phyloP scores from a whole-genome alignment of 192 early-diverging fungal genomes.

The Coemansia sp. region DNA sequence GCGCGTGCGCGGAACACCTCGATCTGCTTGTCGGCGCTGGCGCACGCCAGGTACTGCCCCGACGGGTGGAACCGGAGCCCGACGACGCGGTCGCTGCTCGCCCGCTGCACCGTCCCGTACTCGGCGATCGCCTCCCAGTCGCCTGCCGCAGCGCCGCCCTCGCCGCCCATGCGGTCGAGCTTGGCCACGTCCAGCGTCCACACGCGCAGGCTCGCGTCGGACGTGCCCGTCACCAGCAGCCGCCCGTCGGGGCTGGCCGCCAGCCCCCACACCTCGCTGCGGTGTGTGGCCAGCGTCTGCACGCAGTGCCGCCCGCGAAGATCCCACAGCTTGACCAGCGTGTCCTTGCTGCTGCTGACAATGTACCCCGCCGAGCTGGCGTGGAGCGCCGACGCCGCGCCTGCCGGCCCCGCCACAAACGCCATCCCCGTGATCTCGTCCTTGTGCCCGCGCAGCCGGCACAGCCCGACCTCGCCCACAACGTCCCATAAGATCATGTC shows the following conservation, averaged over 20 bases:
- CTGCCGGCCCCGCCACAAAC: slow-evolving; percentile 24
- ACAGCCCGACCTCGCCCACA: slow-evolving; percentile 87
- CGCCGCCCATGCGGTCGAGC: slow-evolving; percentile 15
- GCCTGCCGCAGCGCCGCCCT: slow-evolving; percentile 17
- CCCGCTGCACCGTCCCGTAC: slow-evolving; percentile 78
- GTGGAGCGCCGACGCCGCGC: slow-evolving; percentile 34
- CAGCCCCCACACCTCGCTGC: slow-evolving; percentile 93
- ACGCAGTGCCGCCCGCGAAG: slow-evolving; percentile 91
- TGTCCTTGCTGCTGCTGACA: slow-evolving; percentile 93
- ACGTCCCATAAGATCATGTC: slow-evolving; percentile 97
- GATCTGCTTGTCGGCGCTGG: slow-evolving; percentile 77
- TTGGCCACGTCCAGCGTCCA: slow-evolving; percentile 75
- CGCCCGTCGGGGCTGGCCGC: slow-evolving; percentile 68
- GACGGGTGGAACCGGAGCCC: slow-evolving; percentile 82
- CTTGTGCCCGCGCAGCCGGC: slow-evolving; percentile 91
- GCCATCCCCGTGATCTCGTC: slow-evolving; percentile 81
- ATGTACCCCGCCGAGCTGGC: slow-evolving; percentile 68
- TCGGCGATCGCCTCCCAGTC: slow-evolving; percentile 69
- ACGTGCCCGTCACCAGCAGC: slow-evolving; percentile 81
- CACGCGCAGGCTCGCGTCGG: slow-evolving; percentile 82
- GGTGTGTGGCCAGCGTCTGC: slow-evolving; percentile 91
- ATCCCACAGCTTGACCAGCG: slow-evolving; percentile 97
- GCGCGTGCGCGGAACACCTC: slow-evolving; percentile 84
- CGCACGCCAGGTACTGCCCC: slow-evolving; percentile 76
- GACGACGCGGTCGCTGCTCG: slow-evolving; percentile 79